Base-by-base conservation (phyloP, 768 basidiomycete genomes). In the Boletus rex-veris region DNA sequence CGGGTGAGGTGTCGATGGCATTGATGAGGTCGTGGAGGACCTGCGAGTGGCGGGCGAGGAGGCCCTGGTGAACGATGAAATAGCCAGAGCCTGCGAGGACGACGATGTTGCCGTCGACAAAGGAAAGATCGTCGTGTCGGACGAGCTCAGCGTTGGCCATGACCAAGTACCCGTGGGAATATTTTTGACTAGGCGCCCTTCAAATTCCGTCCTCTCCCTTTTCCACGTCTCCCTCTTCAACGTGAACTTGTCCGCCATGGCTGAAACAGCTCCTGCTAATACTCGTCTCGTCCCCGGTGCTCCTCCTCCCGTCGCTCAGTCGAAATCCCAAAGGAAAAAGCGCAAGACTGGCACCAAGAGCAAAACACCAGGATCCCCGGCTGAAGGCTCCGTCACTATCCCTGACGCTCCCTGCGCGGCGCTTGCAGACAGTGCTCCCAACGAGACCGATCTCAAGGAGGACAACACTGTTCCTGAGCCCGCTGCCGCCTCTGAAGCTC, bases 281-380 rank as follows among this genome's bases (percentile, higher is more conserved):
- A 70, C 73, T 33, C 86, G 90, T 52, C 65, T 88, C 57, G 78
- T 92, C 53, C 90, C 90, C 24, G 90, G 90, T 43, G 90, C 90
- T 12, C 88, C 84, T 50, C 83, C 85, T 0, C 81, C 84, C 40
- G 60, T 77, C 5, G 73, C 83, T 1, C 55, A 73, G 4, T 78
- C 86, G 36, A 90, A 90, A 68, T 74, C 81, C 4, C 79, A 83
- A 26, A 77, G 74, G 65, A 87, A 83, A 69, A 92, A 89, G 72
- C 85, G 82, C 70, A 84, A 83, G 73, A 76, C 81, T 54, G 83
- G 80, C 57, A 68, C 62, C 11, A 67, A 68, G 46, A 78, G 76
- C 58, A 75, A 75, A 45, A 70, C 74, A 19, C 70, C 74, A 37
- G 83, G 80, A 38, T 72, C 80, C 14, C 77, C 78, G 31, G 75